Percentiles rank a stretch among this genome's conserved stretches.
phyloP scores from a whole-genome alignment of 805 yeast genomes.

The Suhomyces tanzawaensis region DNA sequence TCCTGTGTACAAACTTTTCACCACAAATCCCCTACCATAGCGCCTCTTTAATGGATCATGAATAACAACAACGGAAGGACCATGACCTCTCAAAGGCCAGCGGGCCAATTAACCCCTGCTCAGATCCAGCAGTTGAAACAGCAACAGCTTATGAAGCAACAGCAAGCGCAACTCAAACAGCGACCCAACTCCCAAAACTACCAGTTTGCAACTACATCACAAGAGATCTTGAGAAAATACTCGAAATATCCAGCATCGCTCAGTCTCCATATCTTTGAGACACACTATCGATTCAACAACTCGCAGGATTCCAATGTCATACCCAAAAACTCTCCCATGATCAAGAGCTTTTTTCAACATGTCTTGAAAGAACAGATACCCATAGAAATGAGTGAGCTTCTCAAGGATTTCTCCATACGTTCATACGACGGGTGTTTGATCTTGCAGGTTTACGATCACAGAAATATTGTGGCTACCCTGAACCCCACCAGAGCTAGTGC shows the following conservation, averaged over 20 bases:
- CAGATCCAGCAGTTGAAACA: conserved; percentile 21
- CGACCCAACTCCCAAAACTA: conserved; percentile 33
- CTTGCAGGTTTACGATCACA: conserved; percentile 82
- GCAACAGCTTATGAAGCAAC: conserved; percentile 21
- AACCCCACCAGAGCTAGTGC: conserved; percentile 1
- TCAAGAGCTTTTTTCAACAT: conserved; percentile 75
- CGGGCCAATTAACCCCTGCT: conserved; percentile 16
- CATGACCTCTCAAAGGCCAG: conserved; percentile 3
- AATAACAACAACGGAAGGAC: conserved; percentile 1
- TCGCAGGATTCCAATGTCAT: conserved; percentile 76
- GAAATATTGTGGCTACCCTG: conserved; percentile 41
- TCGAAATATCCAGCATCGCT: conserved; percentile 75
- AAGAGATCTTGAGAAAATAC: conserved; percentile 72
- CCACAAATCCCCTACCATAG: too few relatives aligned
- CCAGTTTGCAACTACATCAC: conserved; percentile 68
- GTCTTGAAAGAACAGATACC: conserved; percentile 84
- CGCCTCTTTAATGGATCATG: conserved; percentile 4
- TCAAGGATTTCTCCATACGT: conserved; percentile 80
- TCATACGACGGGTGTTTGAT: conserved; percentile 90
- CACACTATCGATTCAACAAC: conserved; percentile 87
- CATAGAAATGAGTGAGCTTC: conserved; percentile 82
- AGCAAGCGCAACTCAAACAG: conserved; percentile 19
- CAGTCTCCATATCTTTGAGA: conserved; percentile 87
- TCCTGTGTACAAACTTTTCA: too few relatives aligned
- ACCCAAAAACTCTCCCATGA: conserved; percentile 73